phyloP scores from a whole-genome alignment of 495 filamentous ascomycete genomes.

The Parmelia sp. region DNA sequence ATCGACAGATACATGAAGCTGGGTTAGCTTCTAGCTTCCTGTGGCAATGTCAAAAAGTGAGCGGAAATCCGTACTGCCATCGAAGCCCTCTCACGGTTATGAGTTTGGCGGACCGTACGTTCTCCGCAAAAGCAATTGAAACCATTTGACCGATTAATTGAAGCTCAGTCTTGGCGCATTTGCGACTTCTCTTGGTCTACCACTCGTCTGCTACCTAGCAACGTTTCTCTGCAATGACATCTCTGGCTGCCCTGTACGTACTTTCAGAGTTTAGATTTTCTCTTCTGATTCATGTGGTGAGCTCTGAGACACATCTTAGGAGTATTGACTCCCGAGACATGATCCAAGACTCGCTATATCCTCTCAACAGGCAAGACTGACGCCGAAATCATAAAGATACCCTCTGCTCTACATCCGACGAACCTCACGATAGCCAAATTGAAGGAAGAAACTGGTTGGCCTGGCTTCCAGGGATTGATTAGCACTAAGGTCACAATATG shows the following conservation, averaged over 20 bases:
- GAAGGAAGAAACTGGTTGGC: conserved; percentile 76
- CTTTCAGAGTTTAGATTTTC: too few relatives aligned
- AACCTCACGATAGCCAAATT: conserved; percentile 62
- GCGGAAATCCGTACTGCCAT: conserved; percentile 26
- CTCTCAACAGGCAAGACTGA: too few relatives aligned
- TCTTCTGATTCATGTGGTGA: too few relatives aligned
- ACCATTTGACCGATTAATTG: conserved; percentile 23
- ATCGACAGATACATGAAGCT: background rate
- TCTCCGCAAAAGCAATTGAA: conserved; percentile 10
- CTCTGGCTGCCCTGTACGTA: conserved; percentile 85
- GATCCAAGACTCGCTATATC: too few relatives aligned
- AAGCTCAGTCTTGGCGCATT: conserved; percentile 64
- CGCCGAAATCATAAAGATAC: too few relatives aligned
- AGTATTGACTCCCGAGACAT: too few relatives aligned
- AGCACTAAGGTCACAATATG: conserved; percentile 54
- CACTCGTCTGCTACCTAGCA: conserved; percentile 64
- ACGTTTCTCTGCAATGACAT: conserved; percentile 87
- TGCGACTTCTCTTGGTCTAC: conserved; percentile 68
- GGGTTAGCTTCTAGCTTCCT: background rate
- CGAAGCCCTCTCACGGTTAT: conserved; percentile 47
- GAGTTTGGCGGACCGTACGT: conserved; percentile 88
- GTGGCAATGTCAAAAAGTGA: conserved; percentile 24
- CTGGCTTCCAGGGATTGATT: conserved; percentile 58
- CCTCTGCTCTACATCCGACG: conserved; percentile 71
- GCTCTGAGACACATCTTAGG: too few relatives aligned